Evolutionary conservation across 192 early-diverging fungal species (phyloP).

Genomic region (Chytriomyces sp.): DNA sequence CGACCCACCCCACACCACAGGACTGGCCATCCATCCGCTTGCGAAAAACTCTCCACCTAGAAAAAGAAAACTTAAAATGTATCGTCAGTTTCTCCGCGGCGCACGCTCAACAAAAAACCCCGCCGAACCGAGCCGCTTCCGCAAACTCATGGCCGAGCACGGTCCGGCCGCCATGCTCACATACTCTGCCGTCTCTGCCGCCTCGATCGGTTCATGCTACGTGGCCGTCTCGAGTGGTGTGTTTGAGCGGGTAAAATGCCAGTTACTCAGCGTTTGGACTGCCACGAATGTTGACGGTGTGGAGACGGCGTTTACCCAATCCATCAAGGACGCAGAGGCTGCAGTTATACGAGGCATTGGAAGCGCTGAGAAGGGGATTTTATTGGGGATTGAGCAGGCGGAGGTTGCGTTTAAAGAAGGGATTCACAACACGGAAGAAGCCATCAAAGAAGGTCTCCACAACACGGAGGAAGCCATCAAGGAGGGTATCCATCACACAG

Average conservation of each 20-base stretch:
- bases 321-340: background rate
- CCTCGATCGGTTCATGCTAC: constrained; percentile 39
- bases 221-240: background rate
- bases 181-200: constrained; percentile 40
- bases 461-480: background rate
- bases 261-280: background rate
- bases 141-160: constrained; percentile 35
- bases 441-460: background rate
- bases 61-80: background rate
- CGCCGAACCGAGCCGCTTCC: constrained; percentile 8
- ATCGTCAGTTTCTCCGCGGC: background rate
- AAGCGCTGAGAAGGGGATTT: background rate
- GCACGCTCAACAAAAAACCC: background rate
- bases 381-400: constrained; percentile 20
- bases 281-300: background rate
- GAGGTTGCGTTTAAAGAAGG: background rate
- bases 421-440: background rate
- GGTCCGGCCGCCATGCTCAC: constrained; percentile 44
- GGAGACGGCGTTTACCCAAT: background rate
- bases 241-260: background rate
- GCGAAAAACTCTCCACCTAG: background rate
- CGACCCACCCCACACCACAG: too few species aligned
- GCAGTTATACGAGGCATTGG: background rate
- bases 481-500: background rate
- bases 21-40: too few species aligned